phyloP scores from a whole-genome alignment of 805 yeast species.

The Phaffomyces antillensis region DNA sequence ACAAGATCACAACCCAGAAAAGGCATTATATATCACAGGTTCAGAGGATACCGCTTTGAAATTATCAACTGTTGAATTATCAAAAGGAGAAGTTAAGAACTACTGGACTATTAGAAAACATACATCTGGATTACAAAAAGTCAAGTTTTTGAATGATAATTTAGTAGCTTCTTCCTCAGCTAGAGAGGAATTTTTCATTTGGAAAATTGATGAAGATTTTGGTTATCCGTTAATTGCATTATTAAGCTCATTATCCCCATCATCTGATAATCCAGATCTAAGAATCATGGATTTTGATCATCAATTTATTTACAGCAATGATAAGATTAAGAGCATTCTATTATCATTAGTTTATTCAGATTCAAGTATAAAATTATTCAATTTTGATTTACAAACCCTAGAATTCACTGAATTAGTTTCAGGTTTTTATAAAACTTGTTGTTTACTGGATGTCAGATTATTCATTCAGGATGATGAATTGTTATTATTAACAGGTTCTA shows the following conservation, averaged over 20 bases:
- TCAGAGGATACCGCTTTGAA: constrained; percentile 84
- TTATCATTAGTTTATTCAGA: constrained; percentile 78
- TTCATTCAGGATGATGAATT: constrained; percentile 24
- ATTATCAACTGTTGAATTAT: constrained; percentile 34
- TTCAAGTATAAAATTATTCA: constrained; percentile 66
- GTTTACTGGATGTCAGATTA: constrained; percentile 60
- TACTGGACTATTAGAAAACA: constrained; percentile 70
- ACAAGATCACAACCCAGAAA: constrained; percentile 20
- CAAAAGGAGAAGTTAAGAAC: constrained; percentile 36
- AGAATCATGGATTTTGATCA: constrained; percentile 83
- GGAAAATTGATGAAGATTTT: constrained; percentile 48
- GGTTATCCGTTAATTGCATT: constrained; percentile 40
- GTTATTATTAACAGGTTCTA: constrained; percentile 53
- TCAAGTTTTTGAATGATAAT: constrained; percentile 49
- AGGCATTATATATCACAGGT: constrained; percentile 57
- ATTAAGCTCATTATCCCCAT: constrained; percentile 48
- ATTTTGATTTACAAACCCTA: constrained; percentile 32
- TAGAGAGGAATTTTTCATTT: constrained; percentile 78
- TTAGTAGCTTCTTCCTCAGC: constrained; percentile 60
- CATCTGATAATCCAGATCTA: constrained; percentile 64
- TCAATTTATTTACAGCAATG: constrained; percentile 28
- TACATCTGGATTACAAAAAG: constrained; percentile 80
- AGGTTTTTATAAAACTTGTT: constrained; percentile 64
- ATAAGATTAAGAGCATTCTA: constrained; percentile 35
- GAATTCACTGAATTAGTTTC: constrained; percentile 37